Evolutionary conservation across 257 asterid species (phyloP).

Genomic region (Mitragyna speciosa): DNA sequence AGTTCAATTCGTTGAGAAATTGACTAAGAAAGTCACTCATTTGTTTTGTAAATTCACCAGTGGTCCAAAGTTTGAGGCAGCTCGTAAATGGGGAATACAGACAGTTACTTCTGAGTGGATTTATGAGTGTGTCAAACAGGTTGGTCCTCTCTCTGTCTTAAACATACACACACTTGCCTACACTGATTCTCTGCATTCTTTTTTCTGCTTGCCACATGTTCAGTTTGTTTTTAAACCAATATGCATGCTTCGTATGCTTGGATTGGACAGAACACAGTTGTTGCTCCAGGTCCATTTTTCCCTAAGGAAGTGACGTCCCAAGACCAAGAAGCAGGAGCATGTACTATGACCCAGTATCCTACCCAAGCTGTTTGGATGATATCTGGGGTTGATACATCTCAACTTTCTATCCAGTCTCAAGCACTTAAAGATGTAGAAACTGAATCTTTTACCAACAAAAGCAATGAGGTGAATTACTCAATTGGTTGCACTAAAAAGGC

Average conservation of each 20-base stretch:
- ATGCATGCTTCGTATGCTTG: constrained; percentile 35
- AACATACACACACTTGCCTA: neutral
- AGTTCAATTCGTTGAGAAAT: constrained; percentile 57
- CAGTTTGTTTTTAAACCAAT: constrained; percentile 12
- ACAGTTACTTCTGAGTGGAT: constrained; percentile 85
- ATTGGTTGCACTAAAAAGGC: constrained; percentile 53
- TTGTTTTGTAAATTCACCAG: constrained; percentile 67
- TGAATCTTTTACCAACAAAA: constrained; percentile 29
- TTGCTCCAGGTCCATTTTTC: constrained; percentile 56
- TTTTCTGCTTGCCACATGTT: constrained; percentile 6
- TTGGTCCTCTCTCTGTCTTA: constrained; percentile 21
- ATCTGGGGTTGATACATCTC: constrained; percentile 51
- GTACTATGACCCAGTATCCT: constrained; percentile 68
- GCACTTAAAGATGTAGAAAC: constrained; percentile 38
- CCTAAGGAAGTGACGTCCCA: constrained; percentile 70
- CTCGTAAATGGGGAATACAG: constrained; percentile 75
- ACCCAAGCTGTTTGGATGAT: constrained; percentile 52
- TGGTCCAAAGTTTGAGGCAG: constrained; percentile 83
- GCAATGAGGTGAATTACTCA: constrained; percentile 26
- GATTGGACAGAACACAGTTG: constrained; percentile 71
- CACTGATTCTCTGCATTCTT: neutral
- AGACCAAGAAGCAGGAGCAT: constrained; percentile 63
- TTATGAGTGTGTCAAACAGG: constrained; percentile 80
- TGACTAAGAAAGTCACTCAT: constrained; percentile 77
- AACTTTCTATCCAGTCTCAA: constrained; percentile 46